Evolutionary conservation across 83 land plant genomes (phyloP), one percentile per base, ranked within the genome.

Genomic region (Picea abies): DNA sequence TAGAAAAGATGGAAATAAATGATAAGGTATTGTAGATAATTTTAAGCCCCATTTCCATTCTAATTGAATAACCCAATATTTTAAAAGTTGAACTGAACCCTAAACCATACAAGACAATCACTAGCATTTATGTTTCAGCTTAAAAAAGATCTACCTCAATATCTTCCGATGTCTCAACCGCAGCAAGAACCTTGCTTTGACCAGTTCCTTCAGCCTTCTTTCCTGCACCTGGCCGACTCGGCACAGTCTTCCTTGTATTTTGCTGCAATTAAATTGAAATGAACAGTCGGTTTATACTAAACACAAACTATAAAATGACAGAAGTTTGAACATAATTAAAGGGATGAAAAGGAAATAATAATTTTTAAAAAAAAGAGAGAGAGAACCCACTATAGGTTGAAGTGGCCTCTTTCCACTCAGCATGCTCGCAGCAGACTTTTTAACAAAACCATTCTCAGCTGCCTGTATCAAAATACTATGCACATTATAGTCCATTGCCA

Each of bases 341-440:
- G 11, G 15, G 47, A 47, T n/a, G 3, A 73, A 52, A 44, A 44
- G 22, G 22, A 73, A 44, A 52, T 52, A 17, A 22, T 73, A 73
- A 0, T 41, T 5, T 29, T 29, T 29, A 0, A 0, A 29, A 29
- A 29, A 29, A 47, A 11, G n/a, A 20, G 23, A 67, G 56, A 2
- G 5, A 19, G 14, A 84, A 88, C 95, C 87, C 62, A 94, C 98
- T 70, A 80, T 83, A 73, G 91, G 68, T 32, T 85, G 90, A 66
- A 85, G 82, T 29, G 96, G 86, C 86, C 84, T 94, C 90, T 96
- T 97, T 62, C 98, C 96, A 86, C 91, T 92, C 25, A 97, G 91
- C 98, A 97, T 92, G 85, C 99, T 97, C 41, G 99, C 98, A 69
- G 99, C 99, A 81, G 99, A 93, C 79, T 83, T 89, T 83, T 88